Conservation (phyloP, 371 early-diverging fungal genomes). For the Capillidium rhysosporum region DNA sequence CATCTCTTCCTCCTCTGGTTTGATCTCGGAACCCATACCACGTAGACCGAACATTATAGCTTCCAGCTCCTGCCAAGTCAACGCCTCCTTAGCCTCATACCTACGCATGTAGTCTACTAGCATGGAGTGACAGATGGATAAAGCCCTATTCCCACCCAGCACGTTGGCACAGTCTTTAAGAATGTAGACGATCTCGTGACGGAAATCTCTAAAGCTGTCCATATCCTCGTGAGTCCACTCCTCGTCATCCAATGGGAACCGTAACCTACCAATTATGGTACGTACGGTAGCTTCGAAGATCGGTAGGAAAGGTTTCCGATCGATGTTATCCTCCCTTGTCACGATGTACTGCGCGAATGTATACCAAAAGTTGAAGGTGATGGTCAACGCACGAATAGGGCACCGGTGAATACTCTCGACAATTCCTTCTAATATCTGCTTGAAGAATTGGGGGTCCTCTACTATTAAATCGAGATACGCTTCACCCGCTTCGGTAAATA, state of each 20-base stretch:
- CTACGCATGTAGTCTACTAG: conserved; percentile 8
- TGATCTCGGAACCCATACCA: conserved; percentile 73
- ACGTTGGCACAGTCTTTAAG: conserved; percentile 82
- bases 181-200: conserved; percentile 92
- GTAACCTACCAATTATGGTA: conserved; percentile 59
- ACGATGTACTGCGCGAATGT: conserved; percentile 42
- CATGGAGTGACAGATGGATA: conserved; percentile 39
- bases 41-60: conserved; percentile 83
- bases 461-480: conserved; percentile 55
- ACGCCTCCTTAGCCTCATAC: conserved; percentile 14
- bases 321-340: conserved; percentile 20
- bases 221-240: conserved; percentile 63
- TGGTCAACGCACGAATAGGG: conserved; percentile 45
- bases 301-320: conserved; percentile 24
- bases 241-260: conserved; percentile 48
- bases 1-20: conserved; percentile 38
- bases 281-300: conserved; percentile 55
- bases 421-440: conserved; percentile 48
- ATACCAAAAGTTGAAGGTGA: conserved; percentile 79
- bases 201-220: conserved; percentile 85
- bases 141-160: conserved; percentile 48
- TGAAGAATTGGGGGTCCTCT: conserved; percentile 33
- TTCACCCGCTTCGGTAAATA: conserved; percentile 75
- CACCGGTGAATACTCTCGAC: conserved; percentile 41
- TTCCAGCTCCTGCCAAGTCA: conserved; percentile 83